Percentiles rank a stretch among this genome's conserved stretches.
These are phyloP conservation scores for Apiotrichum mycotoxinovorans DNA, from an alignment of 1,284 basidiomycete genomes.

Conservation along the genomic window DNA sequence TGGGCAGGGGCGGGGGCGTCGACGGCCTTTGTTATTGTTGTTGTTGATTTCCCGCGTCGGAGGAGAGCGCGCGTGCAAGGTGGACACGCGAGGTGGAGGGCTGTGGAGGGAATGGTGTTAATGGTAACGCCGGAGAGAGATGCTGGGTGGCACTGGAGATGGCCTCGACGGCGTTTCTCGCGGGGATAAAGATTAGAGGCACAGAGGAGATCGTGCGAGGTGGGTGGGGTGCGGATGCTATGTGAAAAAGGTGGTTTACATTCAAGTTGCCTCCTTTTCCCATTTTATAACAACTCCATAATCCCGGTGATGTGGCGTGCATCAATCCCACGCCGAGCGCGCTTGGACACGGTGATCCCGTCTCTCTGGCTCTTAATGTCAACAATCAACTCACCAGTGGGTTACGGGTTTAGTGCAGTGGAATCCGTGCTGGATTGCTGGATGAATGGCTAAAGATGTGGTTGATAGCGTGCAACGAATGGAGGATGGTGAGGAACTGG, in stretches of 20 bases:
- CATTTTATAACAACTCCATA: background rate
- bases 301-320: background rate
- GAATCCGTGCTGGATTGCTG: background rate
- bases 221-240: background rate
- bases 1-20: constrained; percentile 17
- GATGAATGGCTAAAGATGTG: background rate
- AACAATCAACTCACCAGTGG: background rate
- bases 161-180: background rate
- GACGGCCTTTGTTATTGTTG: constrained; percentile 7
- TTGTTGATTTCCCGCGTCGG: constrained; percentile 1
- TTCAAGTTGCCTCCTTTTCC: background rate
- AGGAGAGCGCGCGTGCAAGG: constrained; percentile 1
- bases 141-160: constrained; percentile 7
- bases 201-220: background rate
- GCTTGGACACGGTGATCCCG: background rate
- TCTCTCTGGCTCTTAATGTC: background rate
- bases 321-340: background rate
- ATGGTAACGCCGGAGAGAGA: constrained; percentile 20
- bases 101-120: background rate
- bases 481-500: background rate
- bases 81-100: constrained; percentile 27
- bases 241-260: background rate
- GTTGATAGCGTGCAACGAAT: background rate
- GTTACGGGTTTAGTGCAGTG: too few species aligned
- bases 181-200: background rate